phyloP scores from a whole-genome alignment of 257 asterid species.

The Scutellaria baicalensis region DNA sequence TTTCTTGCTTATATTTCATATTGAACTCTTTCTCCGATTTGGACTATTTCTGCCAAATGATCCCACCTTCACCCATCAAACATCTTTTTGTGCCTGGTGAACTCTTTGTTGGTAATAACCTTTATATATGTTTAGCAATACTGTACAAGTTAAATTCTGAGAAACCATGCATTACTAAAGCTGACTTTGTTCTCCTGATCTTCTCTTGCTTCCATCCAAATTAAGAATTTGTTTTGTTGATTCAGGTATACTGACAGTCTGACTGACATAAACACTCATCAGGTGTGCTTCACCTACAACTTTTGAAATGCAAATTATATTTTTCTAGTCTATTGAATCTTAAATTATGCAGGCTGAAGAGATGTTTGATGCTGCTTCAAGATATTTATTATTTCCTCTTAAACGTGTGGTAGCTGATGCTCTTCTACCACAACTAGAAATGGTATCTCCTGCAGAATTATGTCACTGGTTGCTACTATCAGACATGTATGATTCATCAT shows the following conservation, averaged over 20 bases:
- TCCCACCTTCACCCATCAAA: background rate
- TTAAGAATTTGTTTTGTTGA: constrained; percentile 14
- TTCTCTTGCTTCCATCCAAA: background rate
- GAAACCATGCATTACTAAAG: background rate
- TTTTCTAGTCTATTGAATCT: constrained; percentile 6
- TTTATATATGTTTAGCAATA: background rate
- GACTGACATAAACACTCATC: constrained; percentile 60
- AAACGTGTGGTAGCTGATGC: constrained; percentile 98
- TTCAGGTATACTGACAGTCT: constrained; percentile 87
- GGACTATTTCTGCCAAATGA: background rate
- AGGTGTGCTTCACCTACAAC: constrained; percentile 43
- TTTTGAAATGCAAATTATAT: background rate
- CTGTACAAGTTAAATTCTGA: background rate
- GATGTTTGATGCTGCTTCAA: constrained; percentile 92
- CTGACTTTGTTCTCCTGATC: background rate
- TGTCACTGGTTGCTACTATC: constrained; percentile 87
- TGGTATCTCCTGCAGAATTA: constrained; percentile 73
- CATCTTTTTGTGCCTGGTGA: background rate
- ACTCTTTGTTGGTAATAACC: background rate
- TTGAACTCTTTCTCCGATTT: background rate
- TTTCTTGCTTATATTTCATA: background rate
- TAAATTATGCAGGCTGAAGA: constrained; percentile 64
- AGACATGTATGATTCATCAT: constrained; percentile 59
- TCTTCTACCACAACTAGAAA: constrained; percentile 74
- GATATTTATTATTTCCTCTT: constrained; percentile 88